Conservation (phyloP, 768 basidiomycete genomes). For the Psilocybe cyanescens region DNA sequence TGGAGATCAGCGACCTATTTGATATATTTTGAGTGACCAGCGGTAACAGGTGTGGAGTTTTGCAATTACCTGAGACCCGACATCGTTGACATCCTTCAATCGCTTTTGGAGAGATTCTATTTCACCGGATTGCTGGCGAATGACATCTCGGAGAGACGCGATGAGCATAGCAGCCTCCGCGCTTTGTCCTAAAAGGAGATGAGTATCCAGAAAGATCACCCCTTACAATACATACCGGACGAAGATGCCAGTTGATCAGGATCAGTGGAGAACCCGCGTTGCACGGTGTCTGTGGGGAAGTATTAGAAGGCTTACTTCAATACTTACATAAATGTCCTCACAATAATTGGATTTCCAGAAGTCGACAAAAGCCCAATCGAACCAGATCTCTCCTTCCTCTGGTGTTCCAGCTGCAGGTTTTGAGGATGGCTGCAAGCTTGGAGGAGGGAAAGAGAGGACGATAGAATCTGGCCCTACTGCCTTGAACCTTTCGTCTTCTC, state of each 20-base stretch:
- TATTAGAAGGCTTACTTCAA: background rate
- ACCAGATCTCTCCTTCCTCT: constrained; percentile 90
- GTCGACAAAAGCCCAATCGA: constrained; percentile 97
- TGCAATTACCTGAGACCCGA: constrained; percentile 21
- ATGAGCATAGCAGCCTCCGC: constrained; percentile 84
- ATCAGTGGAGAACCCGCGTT: constrained; percentile 71
- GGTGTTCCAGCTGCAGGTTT: constrained; percentile 42
- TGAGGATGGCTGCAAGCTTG: constrained; percentile 26
- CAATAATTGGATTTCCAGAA: constrained; percentile 99
- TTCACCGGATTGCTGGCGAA: constrained; percentile 81
- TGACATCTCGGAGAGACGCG: constrained; percentile 80
- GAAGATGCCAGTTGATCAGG: constrained; percentile 67
- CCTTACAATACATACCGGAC: constrained; percentile 46
- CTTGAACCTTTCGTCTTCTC: constrained; percentile 94
- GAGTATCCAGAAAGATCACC: constrained; percentile 2
- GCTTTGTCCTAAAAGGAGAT: constrained; percentile 52
- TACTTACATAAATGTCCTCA: constrained; percentile 28
- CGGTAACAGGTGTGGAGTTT: no score
- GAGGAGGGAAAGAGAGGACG: constrained; percentile 59
- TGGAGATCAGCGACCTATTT: constrained; percentile 49
- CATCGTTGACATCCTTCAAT: constrained; percentile 43
- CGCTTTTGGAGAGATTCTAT: constrained; percentile 69
- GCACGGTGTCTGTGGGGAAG: constrained; percentile 63
- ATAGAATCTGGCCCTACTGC: constrained; percentile 84
- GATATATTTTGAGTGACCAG: background rate